Evolutionary conservation across 139 green algal genomes (phyloP).

Genomic region (Chlamydomonas urium): DNA sequence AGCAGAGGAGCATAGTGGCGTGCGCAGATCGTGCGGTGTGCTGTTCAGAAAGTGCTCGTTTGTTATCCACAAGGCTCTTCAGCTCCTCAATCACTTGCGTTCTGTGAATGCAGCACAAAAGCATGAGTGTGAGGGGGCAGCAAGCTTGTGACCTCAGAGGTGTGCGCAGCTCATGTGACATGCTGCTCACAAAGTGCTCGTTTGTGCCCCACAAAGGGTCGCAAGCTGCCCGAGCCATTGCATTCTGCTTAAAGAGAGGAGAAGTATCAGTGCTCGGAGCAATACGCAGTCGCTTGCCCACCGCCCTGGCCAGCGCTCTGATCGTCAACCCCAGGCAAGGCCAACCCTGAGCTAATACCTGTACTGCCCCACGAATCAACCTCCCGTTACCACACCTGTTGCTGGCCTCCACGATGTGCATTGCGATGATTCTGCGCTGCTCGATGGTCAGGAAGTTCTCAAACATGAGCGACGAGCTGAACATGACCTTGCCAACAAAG

Average conservation of each 20-base stretch:
- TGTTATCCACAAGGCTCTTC: constrained; percentile 52
- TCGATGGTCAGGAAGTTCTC: constrained; percentile 53
- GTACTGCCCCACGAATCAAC: too few species aligned
- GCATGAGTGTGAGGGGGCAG: neutral
- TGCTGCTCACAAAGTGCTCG: neutral
- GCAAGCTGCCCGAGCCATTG: too few species aligned
- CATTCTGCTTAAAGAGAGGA: too few species aligned
- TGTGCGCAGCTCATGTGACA: neutral
- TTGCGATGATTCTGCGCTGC: constrained; percentile 40
- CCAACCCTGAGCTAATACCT: too few species aligned
- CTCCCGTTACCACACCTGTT: constrained; percentile 29
- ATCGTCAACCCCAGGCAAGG: too few species aligned
- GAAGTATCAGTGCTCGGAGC: too few species aligned
- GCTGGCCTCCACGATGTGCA: constrained; percentile 43
- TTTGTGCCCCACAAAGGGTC: too few species aligned
- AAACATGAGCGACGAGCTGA: constrained; percentile 25
- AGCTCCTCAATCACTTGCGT: constrained; percentile 46
- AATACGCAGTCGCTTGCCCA: too few species aligned
- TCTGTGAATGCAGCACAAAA: constrained; percentile 2
- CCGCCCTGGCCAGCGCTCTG: too few species aligned
- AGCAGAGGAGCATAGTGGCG: too few species aligned
- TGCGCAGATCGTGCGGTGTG: constrained; percentile 56
- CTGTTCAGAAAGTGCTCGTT: constrained; percentile 55
- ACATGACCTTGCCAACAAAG: constrained; percentile 30
- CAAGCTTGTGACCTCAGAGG: neutral